Conservation (phyloP, 1,139 yeast genomes). For the Blastobotrys proliferans region DNA sequence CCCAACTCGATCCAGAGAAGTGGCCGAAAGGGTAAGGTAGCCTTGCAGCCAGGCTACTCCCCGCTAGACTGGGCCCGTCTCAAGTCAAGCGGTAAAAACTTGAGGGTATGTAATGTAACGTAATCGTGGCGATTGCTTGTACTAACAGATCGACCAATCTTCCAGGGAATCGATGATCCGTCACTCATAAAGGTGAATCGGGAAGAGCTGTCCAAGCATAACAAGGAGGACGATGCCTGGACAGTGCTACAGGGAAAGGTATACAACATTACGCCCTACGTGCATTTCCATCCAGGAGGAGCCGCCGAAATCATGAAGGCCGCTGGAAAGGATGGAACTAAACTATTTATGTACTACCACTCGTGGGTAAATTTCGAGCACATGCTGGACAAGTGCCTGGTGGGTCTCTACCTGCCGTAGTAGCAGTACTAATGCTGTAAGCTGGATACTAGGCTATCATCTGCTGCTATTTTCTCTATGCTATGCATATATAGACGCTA, state of each 20-base stretch:
- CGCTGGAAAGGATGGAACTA: slow-evolving; percentile 84
- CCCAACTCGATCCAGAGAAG: slow-evolving; percentile 44
- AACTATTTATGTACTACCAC: slow-evolving; percentile 74
- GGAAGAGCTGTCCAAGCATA: slow-evolving; percentile 60
- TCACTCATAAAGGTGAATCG: slow-evolving; percentile 47
- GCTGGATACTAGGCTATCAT: not conserved
- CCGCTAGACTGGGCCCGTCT: slow-evolving; percentile 82
- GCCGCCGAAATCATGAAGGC: slow-evolving; percentile 68
- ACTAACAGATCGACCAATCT: no score
- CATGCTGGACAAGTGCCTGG: slow-evolving; percentile 69
- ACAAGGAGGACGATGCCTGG: slow-evolving; percentile 70
- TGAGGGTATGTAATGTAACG: slow-evolving; percentile 34
- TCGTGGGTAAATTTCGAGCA: slow-evolving; percentile 85
- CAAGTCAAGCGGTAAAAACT: slow-evolving; percentile 43
- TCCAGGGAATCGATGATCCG: slow-evolving; percentile 27
- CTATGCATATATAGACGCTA: no score
- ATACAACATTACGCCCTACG: slow-evolving; percentile 77
- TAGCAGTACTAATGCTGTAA: not conserved
- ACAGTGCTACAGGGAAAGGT: slow-evolving; percentile 76
- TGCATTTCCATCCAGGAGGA: slow-evolving; percentile 93
- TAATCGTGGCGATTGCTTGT: not conserved
- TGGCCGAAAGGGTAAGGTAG: slow-evolving; percentile 46
- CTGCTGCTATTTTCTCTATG: no score
- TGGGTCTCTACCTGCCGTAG: slow-evolving; percentile 49
- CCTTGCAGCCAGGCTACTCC: slow-evolving; percentile 72